These are phyloP conservation scores for Tylopilus sp. DNA, from an alignment of 1,284 basidiomycete genomes.

Conservation along the genomic window DNA sequence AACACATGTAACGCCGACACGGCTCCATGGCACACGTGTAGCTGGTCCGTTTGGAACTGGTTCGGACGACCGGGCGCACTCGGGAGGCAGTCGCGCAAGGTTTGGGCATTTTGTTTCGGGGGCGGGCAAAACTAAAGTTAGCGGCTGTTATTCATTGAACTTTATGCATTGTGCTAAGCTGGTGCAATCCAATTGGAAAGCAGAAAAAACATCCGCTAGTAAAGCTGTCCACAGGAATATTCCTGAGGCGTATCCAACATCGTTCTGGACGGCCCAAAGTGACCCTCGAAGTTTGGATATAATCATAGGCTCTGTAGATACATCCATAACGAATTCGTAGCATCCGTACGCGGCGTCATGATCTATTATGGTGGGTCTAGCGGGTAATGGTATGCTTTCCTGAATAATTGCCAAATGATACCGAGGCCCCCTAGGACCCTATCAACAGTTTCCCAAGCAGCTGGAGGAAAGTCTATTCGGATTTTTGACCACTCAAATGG, in stretches of 20 bases:
- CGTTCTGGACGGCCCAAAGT: no score
- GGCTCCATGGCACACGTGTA: no score
- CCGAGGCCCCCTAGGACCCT: slow-evolving; percentile 38
- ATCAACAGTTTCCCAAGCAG: slow-evolving; percentile 27
- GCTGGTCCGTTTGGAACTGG: no score
- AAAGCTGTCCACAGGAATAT: no score
- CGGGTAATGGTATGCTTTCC: slow-evolving; percentile 55
- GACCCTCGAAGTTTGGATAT: neutral
- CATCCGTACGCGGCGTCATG: slow-evolving; percentile 4
- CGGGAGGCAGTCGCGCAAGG: neutral
- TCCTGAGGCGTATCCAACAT: no score
- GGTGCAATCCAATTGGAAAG: neutral
- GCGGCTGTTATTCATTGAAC: neutral
- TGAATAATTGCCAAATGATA: slow-evolving; percentile 45
- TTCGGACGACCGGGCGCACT: no score
- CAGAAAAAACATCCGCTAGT: neutral
- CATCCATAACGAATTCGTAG: slow-evolving; percentile 10
- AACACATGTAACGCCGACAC: no score
- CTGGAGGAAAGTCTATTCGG: slow-evolving; percentile 25
- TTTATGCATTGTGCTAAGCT: no score
- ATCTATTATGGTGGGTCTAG: slow-evolving; percentile 43
- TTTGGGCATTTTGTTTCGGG: neutral
- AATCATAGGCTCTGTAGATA: slow-evolving; percentile 15
- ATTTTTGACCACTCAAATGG: slow-evolving; percentile 31
- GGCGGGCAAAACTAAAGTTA: neutral